Conservation (phyloP, 2,329 filamentous ascomycete genomes). For the Uncinocarpus reesii region DNA sequence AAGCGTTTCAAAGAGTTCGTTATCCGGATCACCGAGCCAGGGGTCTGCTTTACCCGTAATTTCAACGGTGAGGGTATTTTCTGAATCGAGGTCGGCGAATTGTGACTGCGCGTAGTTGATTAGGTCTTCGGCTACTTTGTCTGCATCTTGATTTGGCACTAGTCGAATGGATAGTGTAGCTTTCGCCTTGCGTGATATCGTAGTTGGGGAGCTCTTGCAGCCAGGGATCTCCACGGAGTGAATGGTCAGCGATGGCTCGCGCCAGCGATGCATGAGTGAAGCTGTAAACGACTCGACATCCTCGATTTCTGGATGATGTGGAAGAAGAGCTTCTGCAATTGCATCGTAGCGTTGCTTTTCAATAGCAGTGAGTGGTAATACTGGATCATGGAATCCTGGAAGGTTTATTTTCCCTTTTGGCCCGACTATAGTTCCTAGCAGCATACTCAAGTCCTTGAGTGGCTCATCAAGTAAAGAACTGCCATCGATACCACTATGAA, state of each 20-base stretch:
- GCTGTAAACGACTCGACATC: constrained; percentile 62
- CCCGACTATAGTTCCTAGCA: constrained; percentile 74
- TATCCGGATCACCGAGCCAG: constrained; percentile 86
- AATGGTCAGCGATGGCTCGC: constrained; percentile 86
- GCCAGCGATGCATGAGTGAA: constrained; percentile 86
- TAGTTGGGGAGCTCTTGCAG: constrained; percentile 71
- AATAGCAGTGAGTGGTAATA: constrained; percentile 61
- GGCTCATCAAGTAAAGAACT: constrained; percentile 79
- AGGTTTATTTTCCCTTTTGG: constrained; percentile 71
- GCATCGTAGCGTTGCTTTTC: constrained; percentile 76
- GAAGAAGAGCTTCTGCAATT: constrained; percentile 66
- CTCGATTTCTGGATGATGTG: constrained; percentile 56
- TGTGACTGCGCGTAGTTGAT: constrained; percentile 57
- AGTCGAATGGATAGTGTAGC: constrained; percentile 82
- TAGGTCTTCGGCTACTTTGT: constrained; percentile 60
- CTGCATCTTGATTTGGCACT: constrained; percentile 84
- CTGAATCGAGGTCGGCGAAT: constrained; percentile 64
- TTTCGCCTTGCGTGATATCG: constrained; percentile 76
- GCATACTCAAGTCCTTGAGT: constrained; percentile 75
- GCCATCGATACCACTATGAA: constrained; percentile 94
- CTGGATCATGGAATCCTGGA: constrained; percentile 77
- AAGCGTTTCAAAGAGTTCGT: constrained; percentile 80
- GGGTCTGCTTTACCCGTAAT: constrained; percentile 93
- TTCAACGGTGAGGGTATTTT: constrained; percentile 68
- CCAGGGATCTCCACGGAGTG: constrained; percentile 89